Base-by-base conservation (phyloP, 305 asterid genomes). In the Fraxinus greggii region DNA sequence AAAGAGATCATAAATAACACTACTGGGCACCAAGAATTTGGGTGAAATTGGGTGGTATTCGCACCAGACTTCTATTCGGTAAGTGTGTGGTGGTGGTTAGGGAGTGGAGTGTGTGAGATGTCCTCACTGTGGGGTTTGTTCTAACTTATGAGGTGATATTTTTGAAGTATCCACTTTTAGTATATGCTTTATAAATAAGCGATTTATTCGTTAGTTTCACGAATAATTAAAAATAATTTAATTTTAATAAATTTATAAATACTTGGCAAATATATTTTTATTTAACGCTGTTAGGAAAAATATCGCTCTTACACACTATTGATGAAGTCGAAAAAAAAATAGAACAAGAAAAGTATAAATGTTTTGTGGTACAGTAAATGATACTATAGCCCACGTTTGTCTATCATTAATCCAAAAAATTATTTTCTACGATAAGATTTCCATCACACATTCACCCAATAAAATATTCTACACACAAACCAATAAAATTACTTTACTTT, bases 31-130 rank as follows among this genome's bases (percentile, higher is more conserved):
- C 24, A 29, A 69, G 21, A 31, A 12, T 69, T 29, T 69, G 75
- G 75, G 75, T 69, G 75, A 69, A 69, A 69, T 69, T 69, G 75
- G 40, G 75, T 69, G 40, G 75, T 69, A 29, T 65, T 31, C 8
- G 5, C 38, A 69, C 23, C 17, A 1, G 35, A 65, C 36, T 67
- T 67, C 33, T 31, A 29, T 29, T 13, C 75, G 38, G 75, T 69
- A 1, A 48, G 29, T 48, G 23, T 13, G 59, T 48, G 42, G 29
- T 76, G 70, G 36, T 51, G 70, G 23, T 13, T 24, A 59, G 35
- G 12, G 38, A 59, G 65, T 9, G 32, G 40, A 15, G 40, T 0
- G 40, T 0, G 23, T 17, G 75, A n/a, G 75, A 4, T 2, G n/a
- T 67, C 13, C n/a, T 33, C 21, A 9, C 6, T 19, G 36, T 1